Percentiles rank a stretch among this genome's conserved stretches.
These are phyloP conservation scores for Yamadazyma insecticola DNA, from an alignment of 805 yeast species.

Conservation along the genomic window DNA sequence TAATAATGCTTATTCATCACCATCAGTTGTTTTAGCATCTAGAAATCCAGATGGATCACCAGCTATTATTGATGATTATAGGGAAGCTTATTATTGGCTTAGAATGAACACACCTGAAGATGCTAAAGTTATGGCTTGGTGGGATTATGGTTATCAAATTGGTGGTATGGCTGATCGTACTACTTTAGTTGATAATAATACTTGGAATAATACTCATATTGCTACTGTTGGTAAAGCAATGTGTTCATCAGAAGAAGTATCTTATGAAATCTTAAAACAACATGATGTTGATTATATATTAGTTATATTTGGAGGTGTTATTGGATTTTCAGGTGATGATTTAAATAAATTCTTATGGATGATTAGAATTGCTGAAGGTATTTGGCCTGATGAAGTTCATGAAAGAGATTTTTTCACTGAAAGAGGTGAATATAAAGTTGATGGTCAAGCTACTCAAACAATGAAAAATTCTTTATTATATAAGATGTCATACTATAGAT, in stretches of 20 bases:
- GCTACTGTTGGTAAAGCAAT: slow-evolving; percentile 99
- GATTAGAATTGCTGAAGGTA: slow-evolving; percentile 98
- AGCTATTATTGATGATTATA: slow-evolving; percentile 86
- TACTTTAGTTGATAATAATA: slow-evolving; percentile 95
- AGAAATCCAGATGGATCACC: slow-evolving; percentile 80
- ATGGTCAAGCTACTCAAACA: slow-evolving; percentile 71
- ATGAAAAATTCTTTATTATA: slow-evolving; percentile 92
- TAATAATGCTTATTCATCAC: slow-evolving; percentile 91
- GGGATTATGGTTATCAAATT: slow-evolving; percentile 99
- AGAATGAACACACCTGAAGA: slow-evolving; percentile 97
- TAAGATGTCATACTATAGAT: slow-evolving; percentile 89
- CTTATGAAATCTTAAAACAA: slow-evolving; percentile 82
- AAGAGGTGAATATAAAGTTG: slow-evolving; percentile 85
- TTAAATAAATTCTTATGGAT: slow-evolving; percentile 96
- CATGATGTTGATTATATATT: slow-evolving; percentile 95
- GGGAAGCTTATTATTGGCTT: slow-evolving; percentile 99
- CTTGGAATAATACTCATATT: slow-evolving; percentile 99
- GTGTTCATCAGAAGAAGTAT: slow-evolving; percentile 82
- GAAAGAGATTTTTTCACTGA: slow-evolving; percentile 83
- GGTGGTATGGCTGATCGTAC: slow-evolving; percentile 99
- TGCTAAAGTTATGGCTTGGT: slow-evolving; percentile 96
- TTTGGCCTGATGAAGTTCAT: slow-evolving; percentile 97
- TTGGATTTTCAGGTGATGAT: slow-evolving; percentile 96
- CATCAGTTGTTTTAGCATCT: slow-evolving; percentile 92
- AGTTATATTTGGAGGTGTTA: slow-evolving; percentile 87